Evolutionary conservation across 805 yeast genomes (phyloP).

Genomic region (Hanseniaspora valbyensis): DNA sequence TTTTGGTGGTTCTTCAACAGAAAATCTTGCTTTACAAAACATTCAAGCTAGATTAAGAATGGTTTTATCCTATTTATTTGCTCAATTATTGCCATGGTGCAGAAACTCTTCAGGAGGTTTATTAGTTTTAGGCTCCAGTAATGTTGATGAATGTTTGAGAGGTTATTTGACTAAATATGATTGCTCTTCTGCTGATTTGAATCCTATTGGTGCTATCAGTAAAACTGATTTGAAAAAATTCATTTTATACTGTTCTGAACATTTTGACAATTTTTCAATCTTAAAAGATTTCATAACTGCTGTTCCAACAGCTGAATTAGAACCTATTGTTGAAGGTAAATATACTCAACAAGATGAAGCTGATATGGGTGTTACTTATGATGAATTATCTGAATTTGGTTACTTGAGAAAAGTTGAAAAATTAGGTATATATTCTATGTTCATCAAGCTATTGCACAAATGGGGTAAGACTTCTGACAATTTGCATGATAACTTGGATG

Average conservation of each 20-base stretch:
- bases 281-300: conserved; percentile 73
- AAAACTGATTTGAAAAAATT: conserved; percentile 83
- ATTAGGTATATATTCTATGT: conserved; percentile 95
- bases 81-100: conserved; percentile 92
- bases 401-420: conserved; percentile 80
- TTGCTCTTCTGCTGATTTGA: conserved; percentile 92
- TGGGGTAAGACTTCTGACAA: conserved; percentile 38
- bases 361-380: conserved; percentile 98
- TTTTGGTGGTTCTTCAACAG: conserved; percentile 86
- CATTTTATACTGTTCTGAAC: conserved; percentile 62
- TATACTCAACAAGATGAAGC: conserved; percentile 94
- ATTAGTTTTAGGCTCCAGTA: conserved; percentile 87
- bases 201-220: conserved; percentile 98
- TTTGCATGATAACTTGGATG: conserved; percentile 12
- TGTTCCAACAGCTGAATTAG: conserved; percentile 95
- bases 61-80: conserved; percentile 89
- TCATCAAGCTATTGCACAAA: conserved; percentile 73
- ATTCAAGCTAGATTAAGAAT: conserved; percentile 93
- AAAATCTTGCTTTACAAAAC: conserved; percentile 88
- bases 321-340: conserved; percentile 72
- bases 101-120: conserved; percentile 55
- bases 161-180: conserved; percentile 96
- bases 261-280: conserved; percentile 60
- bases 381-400: conserved; percentile 85
- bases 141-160: conserved; percentile 91